Percentiles rank a stretch among this genome's conserved stretches.
phyloP scores from a whole-genome alignment of 805 yeast species.

The Dipodascopsis tothii region DNA sequence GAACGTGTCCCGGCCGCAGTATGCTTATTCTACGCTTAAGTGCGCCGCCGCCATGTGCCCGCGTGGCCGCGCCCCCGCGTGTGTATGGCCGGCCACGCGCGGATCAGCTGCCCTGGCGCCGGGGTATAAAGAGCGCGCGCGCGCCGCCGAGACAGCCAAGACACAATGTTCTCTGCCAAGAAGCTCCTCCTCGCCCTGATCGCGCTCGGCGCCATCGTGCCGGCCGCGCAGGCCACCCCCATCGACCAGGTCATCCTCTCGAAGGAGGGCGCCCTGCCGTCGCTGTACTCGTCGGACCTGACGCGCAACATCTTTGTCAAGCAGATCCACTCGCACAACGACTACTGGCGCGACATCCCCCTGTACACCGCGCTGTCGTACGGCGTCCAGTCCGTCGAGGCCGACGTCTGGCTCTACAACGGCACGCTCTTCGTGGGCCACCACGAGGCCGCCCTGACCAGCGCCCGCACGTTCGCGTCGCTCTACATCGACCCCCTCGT shows the following conservation, averaged over 20 bases:
- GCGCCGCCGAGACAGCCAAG: too few relatives aligned
- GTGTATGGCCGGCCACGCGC: too few relatives aligned
- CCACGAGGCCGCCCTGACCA: conserved; percentile 40
- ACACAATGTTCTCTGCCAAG: too few relatives aligned
- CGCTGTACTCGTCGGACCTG: conserved; percentile 17
- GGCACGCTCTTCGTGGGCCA: conserved; percentile 45
- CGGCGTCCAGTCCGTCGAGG: conserved; percentile 48
- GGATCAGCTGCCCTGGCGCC: too few relatives aligned
- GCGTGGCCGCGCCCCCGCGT: too few relatives aligned
- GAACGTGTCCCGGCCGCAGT: too few relatives aligned
- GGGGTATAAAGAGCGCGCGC: too few relatives aligned
- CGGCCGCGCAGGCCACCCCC: too few relatives aligned
- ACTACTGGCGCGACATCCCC: conserved; percentile 46
- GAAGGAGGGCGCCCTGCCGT: conserved; percentile 7
- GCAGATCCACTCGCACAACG: conserved; percentile 50
- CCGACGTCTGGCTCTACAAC: conserved; percentile 47
- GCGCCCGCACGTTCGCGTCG: conserved; percentile 40
- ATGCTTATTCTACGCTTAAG: too few relatives aligned
- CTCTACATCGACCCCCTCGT: conserved; percentile 51
- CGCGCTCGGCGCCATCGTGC: too few relatives aligned
- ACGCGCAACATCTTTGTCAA: conserved; percentile 32
- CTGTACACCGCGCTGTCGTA: conserved; percentile 41
- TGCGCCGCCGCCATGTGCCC: too few relatives aligned
- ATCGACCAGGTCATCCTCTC: conserved; percentile 9
- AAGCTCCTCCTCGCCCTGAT: too few relatives aligned